A percentile compares a stretch with the other conserved stretches of the same genome.
Evolutionary conservation across 108 stramenopile genomes (phyloP).

Genomic region (Epipyxis sp.): DNA sequence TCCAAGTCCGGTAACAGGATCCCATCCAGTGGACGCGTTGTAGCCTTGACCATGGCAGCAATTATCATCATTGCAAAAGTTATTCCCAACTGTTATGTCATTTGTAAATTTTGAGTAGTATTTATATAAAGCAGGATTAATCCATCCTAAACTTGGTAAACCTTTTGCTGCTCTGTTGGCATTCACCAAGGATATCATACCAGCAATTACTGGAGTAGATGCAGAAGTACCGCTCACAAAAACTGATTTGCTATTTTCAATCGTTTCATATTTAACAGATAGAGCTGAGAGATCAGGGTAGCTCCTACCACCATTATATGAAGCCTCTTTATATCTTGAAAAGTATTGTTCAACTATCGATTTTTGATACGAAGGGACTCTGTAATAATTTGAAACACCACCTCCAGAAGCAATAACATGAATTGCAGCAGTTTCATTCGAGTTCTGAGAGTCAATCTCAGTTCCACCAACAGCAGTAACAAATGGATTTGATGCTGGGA

Average conservation of each 20-base stretch:
- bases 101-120: no score
- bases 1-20: no score
- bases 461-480: constrained; percentile 27
- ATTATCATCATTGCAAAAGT: no score
- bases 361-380: background rate
- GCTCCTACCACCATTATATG: background rate
- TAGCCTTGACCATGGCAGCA: no score
- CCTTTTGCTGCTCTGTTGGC: background rate
- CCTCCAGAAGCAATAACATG: constrained; percentile 27
- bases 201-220: constrained; percentile 10
- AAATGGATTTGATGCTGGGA: constrained; percentile 16
- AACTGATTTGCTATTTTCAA: background rate
- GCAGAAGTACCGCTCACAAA: constrained; percentile 16
- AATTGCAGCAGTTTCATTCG: no score
- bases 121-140: constrained; percentile 31
- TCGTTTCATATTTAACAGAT: background rate
- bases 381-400: constrained; percentile 6
- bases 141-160: background rate
- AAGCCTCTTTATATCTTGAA: background rate
- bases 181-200: constrained; percentile 5
- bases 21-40: no score
- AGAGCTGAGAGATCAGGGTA: constrained; percentile 5
- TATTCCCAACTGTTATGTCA: no score
- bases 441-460: no score
- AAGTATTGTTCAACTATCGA: background rate